A percentile compares a stretch with the other conserved stretches of the same genome.
phyloP scores from a whole-genome alignment of 164 flowering plant species.

The Stephania cephalantha region DNA sequence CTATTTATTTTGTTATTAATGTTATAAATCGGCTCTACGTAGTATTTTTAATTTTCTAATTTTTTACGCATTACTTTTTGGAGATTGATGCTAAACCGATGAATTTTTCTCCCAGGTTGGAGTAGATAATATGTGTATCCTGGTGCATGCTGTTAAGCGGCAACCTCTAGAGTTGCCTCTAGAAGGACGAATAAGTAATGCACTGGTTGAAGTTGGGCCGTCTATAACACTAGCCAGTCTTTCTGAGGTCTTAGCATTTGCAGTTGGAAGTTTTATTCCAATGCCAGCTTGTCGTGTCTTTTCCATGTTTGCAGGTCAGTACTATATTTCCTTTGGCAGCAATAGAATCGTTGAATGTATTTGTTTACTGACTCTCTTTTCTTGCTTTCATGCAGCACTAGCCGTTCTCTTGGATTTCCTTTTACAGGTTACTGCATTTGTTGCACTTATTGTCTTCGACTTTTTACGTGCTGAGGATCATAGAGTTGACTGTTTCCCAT shows the following conservation, averaged over 20 bases:
- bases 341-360: background rate
- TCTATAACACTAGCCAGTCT: constrained; percentile 93
- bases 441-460: constrained; percentile 88
- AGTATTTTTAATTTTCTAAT: no score
- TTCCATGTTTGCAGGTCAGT: constrained; percentile 97
- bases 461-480: constrained; percentile 71
- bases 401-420: constrained; percentile 97
- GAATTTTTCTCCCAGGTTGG: constrained; percentile 60
- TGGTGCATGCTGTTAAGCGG: constrained; percentile 90
- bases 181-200: constrained; percentile 83
- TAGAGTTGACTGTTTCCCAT: constrained; percentile 92
- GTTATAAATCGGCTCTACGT: background rate
- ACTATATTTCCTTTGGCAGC: constrained; percentile 6
- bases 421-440: constrained; percentile 96
- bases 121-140: constrained; percentile 96
- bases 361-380: constrained; percentile 5
- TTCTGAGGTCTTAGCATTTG: constrained; percentile 92
- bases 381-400: constrained; percentile 52
- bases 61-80: background rate
- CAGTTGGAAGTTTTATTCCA: constrained; percentile 93
- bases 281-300: constrained; percentile 99
- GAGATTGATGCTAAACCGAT: background rate
- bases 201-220: constrained; percentile 96
- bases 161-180: constrained; percentile 71
- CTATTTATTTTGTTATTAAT: background rate